Evolutionary conservation across 1,284 basidiomycete species (phyloP), one percentile per base, ranked within the genome.

Genomic region (Rhodotorula glutinis): DNA sequence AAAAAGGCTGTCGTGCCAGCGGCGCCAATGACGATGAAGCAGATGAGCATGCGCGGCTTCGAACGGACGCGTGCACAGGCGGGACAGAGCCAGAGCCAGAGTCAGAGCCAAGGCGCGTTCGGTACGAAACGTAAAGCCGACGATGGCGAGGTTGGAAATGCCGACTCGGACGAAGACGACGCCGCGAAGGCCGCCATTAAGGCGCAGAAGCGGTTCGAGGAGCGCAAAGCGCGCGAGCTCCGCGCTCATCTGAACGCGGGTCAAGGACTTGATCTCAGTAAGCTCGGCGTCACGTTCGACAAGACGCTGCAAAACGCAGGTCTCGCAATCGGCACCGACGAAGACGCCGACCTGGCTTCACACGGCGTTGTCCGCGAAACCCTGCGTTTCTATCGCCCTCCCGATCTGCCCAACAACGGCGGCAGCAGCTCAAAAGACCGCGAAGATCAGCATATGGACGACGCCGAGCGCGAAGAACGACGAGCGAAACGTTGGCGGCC

Each of bases 1-100:
- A 88, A 86, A 75, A 98, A 98, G 79, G 89, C 88, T 68, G 94
- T 92, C 0, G 85, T 88, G 38, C 77, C 86, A 41, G 84, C 85
- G 3, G 82, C 86, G 25, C 87, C 91, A 0, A 88, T 90, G 66
- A 80, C 86, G n/a, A 88, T 89, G 84, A 91, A 90, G 79, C 90
- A 89, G 76, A 91, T 90, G 75, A 85, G 83, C 58, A 79, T 69
- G 41, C 55, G 58, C 3, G 67, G 65, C 9, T 71, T 73, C 41
- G 57, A 84, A 70, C 74, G 77, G 0, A 33, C 62, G 27, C 53
- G 65, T 60, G 43, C 53, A 30, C 65, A 71, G 40, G 33, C 33
- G 33, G 43, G 38, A 33, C 44, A 51, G 10, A 57, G 56, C 14
- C 57, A 58, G 57, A 61, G 60, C 46, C 52, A 33, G 19, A 29